Base-by-base conservation (phyloP, 805 yeast genomes). In the Suhomyces emberorum region DNA sequence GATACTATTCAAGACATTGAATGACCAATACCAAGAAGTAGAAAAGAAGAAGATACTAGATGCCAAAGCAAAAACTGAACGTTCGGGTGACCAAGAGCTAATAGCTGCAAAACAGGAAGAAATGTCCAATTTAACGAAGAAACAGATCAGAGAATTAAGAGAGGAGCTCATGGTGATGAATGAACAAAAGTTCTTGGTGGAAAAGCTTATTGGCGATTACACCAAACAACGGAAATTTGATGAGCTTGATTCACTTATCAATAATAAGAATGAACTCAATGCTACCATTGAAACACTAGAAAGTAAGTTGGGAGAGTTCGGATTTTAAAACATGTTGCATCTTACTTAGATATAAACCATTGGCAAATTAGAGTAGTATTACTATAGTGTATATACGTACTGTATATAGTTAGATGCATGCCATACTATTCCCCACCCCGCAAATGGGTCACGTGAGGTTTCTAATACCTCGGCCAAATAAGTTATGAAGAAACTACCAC, bases 151-250 rank as follows among this genome's bases (percentile, higher is more conserved):
- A 28, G 70, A 70, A 33, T 60, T 70, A 18, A 61, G 93, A 30
- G 91, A 88, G 46, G 81, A 83, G 45, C 61, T 89, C 39, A 84
- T 89, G 83, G 96, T 91, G 8, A 61, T 88, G 52, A 82, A 82
- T 42, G 98, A 89, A 54, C 98, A 89, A 51, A 70, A 72, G 47
- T 89, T 76, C 47, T 59, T 91, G 42, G 79, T 91, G 3, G 76
- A 77, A 39, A 70, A 77, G 11, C 76, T 82, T 74, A 72, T 85
- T 18, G 67, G 70, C 2, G 77, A 72, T 10, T 77, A 81, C 24
- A 84, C 81, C 41, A 72, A 70, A 45, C 78, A 74, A 34, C 63
- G 97, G 29, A 76, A 78, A 44, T 86, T 87, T 51, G 96, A 88
- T 39, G 96, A 86, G 53, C 59, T 87, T 28, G 65, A 62, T 8